phyloP scores from a whole-genome alignment of 2,329 filamentous ascomycete species.

The Cercospora sesami region DNA sequence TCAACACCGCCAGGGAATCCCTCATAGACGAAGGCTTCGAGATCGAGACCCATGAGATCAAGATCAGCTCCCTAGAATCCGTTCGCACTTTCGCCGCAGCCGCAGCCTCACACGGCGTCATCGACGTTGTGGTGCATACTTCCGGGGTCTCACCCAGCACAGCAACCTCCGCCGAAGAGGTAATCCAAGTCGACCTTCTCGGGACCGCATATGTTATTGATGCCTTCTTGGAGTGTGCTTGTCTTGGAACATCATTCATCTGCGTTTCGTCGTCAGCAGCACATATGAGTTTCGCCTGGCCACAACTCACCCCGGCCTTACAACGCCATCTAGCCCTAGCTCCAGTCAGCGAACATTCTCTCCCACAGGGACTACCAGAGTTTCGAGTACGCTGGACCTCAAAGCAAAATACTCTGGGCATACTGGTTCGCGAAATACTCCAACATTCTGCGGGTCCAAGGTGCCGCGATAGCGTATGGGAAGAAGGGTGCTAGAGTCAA shows the following conservation, averaged over 20 bases:
- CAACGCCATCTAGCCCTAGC: conserved; percentile 7
- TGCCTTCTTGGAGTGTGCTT: conserved; percentile 2
- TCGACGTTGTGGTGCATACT: conserved; percentile 14
- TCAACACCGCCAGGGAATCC: neutral
- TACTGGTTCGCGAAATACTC: conserved; percentile 17
- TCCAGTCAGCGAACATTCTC: neutral
- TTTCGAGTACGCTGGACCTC: neutral
- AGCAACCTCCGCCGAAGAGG: conserved; percentile 3
- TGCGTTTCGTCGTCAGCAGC: conserved; percentile 14
- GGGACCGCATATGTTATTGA: conserved; percentile 17
- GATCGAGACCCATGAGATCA: neutral
- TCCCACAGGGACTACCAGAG: neutral
- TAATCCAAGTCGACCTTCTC: conserved; percentile 6
- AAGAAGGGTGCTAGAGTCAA: conserved; percentile 16
- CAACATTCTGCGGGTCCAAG: conserved; percentile 17
- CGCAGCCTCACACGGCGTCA: neutral
- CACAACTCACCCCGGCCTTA: neutral
- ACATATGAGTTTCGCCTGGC: conserved; percentile 1
- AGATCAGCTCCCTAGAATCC: neutral
- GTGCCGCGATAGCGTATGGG: conserved; percentile 1
- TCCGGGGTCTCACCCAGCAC: conserved; percentile 8
- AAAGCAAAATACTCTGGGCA: neutral
- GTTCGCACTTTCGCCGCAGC: conserved; percentile 10
- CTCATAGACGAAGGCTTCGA: conserved; percentile 7
- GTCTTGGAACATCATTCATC: conserved; percentile 1